Conservation (phyloP, 306 rosid species). For the Hippophae tibetana region DNA sequence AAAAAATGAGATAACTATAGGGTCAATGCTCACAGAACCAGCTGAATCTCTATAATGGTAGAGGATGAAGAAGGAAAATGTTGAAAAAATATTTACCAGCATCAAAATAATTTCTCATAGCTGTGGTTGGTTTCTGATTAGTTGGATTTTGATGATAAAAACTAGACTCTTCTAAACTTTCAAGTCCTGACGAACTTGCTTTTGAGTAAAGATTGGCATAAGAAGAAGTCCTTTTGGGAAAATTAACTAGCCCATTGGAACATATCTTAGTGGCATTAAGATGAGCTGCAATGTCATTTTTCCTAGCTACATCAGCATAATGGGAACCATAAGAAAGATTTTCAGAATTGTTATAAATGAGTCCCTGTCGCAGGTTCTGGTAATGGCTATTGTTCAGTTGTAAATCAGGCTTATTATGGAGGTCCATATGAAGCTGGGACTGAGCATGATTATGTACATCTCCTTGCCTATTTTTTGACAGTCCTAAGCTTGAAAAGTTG, state of each 20-base stretch:
- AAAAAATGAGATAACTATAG: not conserved
- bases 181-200: conserved; percentile 44
- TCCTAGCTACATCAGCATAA: conserved; percentile 36
- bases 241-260: conserved; percentile 40
- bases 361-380: conserved; percentile 28
- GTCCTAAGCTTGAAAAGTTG: conserved; percentile 52
- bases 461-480: conserved; percentile 48
- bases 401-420: conserved; percentile 42
- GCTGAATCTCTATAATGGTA: not conserved
- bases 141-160: conserved; percentile 25
- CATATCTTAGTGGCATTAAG: conserved; percentile 26
- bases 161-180: conserved; percentile 28
- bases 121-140: conserved; percentile 37
- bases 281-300: conserved; percentile 40
- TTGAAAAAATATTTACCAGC: conserved; percentile 35
- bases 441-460: conserved; percentile 48
- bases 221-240: conserved; percentile 64
- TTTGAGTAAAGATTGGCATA: conserved; percentile 55
- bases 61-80: not conserved
- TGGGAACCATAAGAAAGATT: conserved; percentile 14
- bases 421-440: conserved; percentile 50
- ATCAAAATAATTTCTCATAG: conserved; percentile 36
- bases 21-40: conserved; percentile 11
- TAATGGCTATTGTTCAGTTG: conserved; percentile 32
- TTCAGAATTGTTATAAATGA: conserved; percentile 18